These are phyloP conservation scores for Conringia planisiliqua DNA, from an alignment of 345 rosid species.

Conservation along the genomic window DNA sequence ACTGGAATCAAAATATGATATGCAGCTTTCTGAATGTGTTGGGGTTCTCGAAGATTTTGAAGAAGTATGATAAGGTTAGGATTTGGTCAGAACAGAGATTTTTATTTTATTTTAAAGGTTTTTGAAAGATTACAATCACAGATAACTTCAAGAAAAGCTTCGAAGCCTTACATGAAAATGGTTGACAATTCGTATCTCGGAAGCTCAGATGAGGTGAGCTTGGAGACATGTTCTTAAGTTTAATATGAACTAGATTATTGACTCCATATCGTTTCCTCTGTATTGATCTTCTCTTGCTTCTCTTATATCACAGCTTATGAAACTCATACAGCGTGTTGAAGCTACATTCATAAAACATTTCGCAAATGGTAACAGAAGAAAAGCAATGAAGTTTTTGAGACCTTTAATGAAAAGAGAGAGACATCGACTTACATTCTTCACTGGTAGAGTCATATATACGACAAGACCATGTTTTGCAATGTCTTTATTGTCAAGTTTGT, in stretches of 20 bases:
- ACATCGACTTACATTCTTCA: slow-evolving; percentile 48
- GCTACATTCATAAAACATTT: slow-evolving; percentile 63
- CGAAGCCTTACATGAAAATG: slow-evolving; percentile 38
- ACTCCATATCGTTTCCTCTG: not conserved
- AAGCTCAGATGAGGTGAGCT: slow-evolving; percentile 30
- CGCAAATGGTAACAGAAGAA: slow-evolving; percentile 49
- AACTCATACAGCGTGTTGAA: slow-evolving; percentile 56
- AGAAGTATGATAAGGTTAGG: slow-evolving; percentile 66
- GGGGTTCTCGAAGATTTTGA: slow-evolving; percentile 63
- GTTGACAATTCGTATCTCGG: slow-evolving; percentile 45
- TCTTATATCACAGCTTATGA: slow-evolving; percentile 35
- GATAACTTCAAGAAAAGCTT: slow-evolving; percentile 39
- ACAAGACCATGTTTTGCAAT: slow-evolving; percentile 17
- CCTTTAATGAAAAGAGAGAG: slow-evolving; percentile 53
- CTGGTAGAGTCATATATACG: slow-evolving; percentile 32
- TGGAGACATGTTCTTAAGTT: not conserved
- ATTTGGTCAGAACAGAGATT: not conserved
- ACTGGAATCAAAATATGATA: not conserved
- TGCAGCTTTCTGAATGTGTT: slow-evolving; percentile 51
- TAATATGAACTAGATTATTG: not conserved
- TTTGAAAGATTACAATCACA: slow-evolving; percentile 6
- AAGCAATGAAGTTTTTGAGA: slow-evolving; percentile 56
- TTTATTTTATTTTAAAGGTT: not conserved
- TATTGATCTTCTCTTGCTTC: not conserved
- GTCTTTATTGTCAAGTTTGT: not conserved